Percentiles rank a stretch among this genome's conserved stretches.
Conservation (phyloP, 805 yeast genomes). For the Pichia heedii region DNA sequence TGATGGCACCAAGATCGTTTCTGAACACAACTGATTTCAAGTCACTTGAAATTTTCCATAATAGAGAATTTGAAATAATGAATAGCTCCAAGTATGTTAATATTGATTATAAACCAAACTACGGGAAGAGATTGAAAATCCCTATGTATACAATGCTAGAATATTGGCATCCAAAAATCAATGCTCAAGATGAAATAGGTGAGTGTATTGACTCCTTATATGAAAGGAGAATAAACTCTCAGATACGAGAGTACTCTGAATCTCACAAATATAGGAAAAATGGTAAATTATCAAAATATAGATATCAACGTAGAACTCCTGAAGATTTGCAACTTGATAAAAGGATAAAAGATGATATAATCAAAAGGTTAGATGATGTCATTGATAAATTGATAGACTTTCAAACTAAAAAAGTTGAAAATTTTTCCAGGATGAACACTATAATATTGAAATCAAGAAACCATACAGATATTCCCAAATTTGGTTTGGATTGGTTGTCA, state of each 20-base stretch:
- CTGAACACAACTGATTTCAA: conserved; percentile 1
- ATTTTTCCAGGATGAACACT: too few species aligned
- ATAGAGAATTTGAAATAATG: neutral
- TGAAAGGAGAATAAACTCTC: conserved; percentile 5
- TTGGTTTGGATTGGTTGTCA: conserved; percentile 7
- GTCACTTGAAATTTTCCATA: neutral
- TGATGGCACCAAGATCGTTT: conserved; percentile 5
- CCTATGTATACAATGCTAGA: conserved; percentile 4
- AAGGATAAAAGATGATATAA: conserved; percentile 9
- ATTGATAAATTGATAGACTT: conserved; percentile 14
- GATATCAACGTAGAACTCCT: neutral
- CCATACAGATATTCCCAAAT: too few species aligned
- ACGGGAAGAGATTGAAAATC: neutral
- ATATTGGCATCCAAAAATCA: conserved; percentile 5
- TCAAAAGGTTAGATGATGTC: conserved; percentile 13
- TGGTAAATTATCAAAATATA: neutral
- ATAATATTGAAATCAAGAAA: too few species aligned
- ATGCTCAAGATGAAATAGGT: conserved; percentile 3
- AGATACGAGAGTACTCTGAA: neutral
- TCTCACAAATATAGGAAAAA: neutral
- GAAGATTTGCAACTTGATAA: conserved; percentile 10
- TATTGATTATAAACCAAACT: conserved; percentile 3
- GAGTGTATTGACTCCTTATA: conserved; percentile 7
- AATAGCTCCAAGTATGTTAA: neutral
- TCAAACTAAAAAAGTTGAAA: neutral